Conservation (phyloP, 2,329 filamentous ascomycete species). For the Venturia aucupariae region DNA sequence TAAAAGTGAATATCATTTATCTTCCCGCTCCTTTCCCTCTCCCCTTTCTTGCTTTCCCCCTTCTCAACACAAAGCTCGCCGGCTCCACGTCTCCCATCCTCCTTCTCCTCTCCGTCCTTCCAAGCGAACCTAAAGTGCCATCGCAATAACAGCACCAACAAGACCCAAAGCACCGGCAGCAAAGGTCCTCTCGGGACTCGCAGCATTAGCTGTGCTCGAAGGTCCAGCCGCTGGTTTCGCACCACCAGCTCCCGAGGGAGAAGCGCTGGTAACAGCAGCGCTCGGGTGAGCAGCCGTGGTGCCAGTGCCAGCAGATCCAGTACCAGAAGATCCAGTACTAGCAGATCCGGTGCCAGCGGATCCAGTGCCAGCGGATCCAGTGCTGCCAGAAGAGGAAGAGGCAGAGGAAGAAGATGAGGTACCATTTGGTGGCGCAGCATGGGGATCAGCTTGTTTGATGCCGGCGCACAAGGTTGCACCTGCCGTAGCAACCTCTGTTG, state of each 20-base stretch:
- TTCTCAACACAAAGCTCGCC: too few relatives aligned
- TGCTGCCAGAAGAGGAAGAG: neutral
- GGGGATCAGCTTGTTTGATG: neutral
- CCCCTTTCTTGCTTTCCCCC: too few relatives aligned
- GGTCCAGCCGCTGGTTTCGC: neutral
- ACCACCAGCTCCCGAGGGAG: neutral
- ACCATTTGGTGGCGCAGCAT: neutral
- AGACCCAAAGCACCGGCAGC: neutral
- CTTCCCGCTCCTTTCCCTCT: too few relatives aligned
- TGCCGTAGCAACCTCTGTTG: neutral
- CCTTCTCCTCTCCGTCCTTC: too few relatives aligned
- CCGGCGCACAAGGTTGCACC: neutral
- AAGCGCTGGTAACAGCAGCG: neutral
- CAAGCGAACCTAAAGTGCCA: neutral
- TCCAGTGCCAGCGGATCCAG: neutral
- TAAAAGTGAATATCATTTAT: too few relatives aligned
- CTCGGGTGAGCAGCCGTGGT: neutral
- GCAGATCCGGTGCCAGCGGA: neutral
- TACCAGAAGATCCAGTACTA: neutral
- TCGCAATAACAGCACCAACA: neutral
- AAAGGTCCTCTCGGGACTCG: neutral
- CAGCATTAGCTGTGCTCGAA: neutral
- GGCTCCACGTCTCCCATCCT: too few relatives aligned
- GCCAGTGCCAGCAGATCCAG: neutral
- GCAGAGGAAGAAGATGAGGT: neutral